Evolutionary conservation across 192 early-diverging fungal species (phyloP), one percentile per base, ranked within the genome.

Genomic region (Coemansia guatemalensis): DNA sequence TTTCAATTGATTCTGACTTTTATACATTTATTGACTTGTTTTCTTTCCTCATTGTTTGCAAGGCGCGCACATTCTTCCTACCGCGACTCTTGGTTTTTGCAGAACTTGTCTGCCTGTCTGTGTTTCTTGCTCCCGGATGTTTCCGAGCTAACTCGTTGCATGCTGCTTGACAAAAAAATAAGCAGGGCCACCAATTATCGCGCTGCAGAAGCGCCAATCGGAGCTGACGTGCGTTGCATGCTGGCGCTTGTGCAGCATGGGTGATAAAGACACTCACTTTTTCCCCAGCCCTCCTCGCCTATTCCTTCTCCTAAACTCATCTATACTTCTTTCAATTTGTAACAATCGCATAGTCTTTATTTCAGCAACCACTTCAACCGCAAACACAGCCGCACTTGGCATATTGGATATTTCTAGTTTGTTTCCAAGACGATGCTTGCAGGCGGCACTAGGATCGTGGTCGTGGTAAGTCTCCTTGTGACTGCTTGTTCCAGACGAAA

Each of bases 361-460:
- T 56, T 20, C 2, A 20, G 24, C 29, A 8, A 8, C 54, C 17
- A 8, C 23, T 26, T 25, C 21, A 17, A 44, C 39, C 17, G 17
- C 39, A 44, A 23, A 21, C 20, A n/a, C 14, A 14, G 3, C 25
- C 25, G 20, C 18, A 57, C 24, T 29, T 51, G 27, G 25, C 35
- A 14, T 53, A 26, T 48, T 48, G 8, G 26, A 5, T 9, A 51
- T 56, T 56, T 7, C 20, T 65, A 47, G 20, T 49, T 30, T 56
- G 48, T 55, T 11, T 58, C 14, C 11, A 44, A 44, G 30, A 68
- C 55, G 17, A 80, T 80, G 77, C 71, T 80, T 20, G 77, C 77
- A 21, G 77, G 77, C 27, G 77, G 77, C 21, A 80, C 77, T 58
- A 71, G 77, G 77, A 80, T 80, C 65, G 77, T 73, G 64, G 76